Percentiles rank a stretch among this genome's conserved stretches.
Conservation (phyloP, 352 stramenopile species). For the Pythium apleroticum region DNA sequence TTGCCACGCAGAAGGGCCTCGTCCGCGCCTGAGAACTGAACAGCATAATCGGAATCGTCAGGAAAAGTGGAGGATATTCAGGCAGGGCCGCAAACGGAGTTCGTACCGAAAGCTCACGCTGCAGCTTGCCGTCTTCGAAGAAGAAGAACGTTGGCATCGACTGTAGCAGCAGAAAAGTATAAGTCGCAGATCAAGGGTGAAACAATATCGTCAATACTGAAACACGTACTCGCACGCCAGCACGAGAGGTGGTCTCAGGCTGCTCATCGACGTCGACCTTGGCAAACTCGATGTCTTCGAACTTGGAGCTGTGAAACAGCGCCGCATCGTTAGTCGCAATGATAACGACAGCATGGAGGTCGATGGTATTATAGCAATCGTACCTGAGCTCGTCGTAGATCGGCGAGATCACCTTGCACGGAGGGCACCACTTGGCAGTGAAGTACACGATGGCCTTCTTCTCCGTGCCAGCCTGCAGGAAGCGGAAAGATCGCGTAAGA, state of each 20-base stretch:
- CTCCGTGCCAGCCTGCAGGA: slow-evolving; percentile 49
- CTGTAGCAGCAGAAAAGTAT: slow-evolving; percentile 27
- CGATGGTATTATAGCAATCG: no score
- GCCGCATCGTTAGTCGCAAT: not conserved
- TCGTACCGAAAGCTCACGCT: slow-evolving; percentile 74
- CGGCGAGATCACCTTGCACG: slow-evolving; percentile 90
- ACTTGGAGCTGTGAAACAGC: slow-evolving; percentile 40
- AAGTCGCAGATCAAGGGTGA: not conserved
- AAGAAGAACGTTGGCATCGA: slow-evolving; percentile 90
- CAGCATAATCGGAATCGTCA: not conserved
- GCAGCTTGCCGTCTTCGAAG: slow-evolving; percentile 77
- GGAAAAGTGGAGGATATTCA: not conserved
- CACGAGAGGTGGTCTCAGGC: slow-evolving; percentile 75
- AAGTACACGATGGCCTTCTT: slow-evolving; percentile 89
- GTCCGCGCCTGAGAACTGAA: slow-evolving; percentile 79
- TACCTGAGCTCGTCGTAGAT: slow-evolving; percentile 88
- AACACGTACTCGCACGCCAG: slow-evolving; percentile 69
- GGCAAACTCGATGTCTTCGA: slow-evolving; percentile 73
- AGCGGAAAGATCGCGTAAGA: slow-evolving; percentile 4
- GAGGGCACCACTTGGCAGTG: slow-evolving; percentile 88
- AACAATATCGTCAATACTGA: not conserved
- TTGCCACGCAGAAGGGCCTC: slow-evolving; percentile 70
- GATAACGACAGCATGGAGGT: no score
- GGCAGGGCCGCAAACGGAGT: not conserved
- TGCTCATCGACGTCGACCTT: slow-evolving; percentile 87